phyloP scores from a whole-genome alignment of 257 asterid genomes.

The Rehmannia glutinosa region DNA sequence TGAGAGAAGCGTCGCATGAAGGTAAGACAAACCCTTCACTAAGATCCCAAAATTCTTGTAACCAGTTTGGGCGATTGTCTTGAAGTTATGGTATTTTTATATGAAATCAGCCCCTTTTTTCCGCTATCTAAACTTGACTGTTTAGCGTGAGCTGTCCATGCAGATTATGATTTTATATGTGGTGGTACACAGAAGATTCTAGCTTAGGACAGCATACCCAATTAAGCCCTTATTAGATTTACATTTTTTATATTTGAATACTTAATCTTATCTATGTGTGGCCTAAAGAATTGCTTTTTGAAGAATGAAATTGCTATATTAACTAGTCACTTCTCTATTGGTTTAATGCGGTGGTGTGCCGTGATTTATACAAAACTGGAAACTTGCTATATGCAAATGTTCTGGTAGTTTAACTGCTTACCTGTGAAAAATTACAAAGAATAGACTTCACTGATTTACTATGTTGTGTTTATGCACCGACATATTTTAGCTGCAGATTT shows the following conservation, averaged over 20 bases:
- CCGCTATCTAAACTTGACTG: background rate
- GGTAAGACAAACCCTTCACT: constrained; percentile 21
- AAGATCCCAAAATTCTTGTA: background rate
- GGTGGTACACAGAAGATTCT: background rate
- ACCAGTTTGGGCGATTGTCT: background rate
- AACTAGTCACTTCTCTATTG: background rate
- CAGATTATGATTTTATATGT: background rate
- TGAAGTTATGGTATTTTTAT: background rate
- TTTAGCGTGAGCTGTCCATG: background rate
- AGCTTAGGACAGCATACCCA: background rate
- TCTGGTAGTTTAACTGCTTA: background rate
- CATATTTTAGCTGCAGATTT: background rate
- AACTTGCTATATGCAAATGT: background rate
- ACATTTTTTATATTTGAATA: no score
- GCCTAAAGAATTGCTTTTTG: no score
- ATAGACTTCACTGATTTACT: no score
- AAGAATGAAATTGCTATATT: no score
- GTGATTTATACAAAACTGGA: background rate
- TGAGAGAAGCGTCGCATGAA: constrained; percentile 65
- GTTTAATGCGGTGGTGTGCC: background rate
- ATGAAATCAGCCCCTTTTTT: background rate
- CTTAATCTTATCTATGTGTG: no score
- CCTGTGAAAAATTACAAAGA: no score
- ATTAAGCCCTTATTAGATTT: background rate
- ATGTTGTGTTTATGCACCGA: background rate